Percentiles rank a stretch among this genome's conserved stretches.
Conservation (phyloP, 2,329 filamentous ascomycete genomes). For the Clarireedia sp. region DNA sequence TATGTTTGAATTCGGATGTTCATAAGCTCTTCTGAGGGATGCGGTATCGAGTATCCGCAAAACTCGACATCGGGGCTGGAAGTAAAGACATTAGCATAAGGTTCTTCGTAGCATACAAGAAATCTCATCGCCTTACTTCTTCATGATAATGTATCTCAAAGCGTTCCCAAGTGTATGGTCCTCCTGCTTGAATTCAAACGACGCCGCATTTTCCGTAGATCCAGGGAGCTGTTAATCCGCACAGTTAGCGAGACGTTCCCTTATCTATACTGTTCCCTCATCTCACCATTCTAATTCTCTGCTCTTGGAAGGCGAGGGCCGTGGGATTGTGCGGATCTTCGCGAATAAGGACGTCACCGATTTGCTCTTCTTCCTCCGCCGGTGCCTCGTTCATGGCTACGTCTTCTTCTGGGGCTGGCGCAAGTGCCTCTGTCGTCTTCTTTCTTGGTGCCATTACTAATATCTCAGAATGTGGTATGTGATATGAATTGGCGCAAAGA, state of each 20-base stretch:
- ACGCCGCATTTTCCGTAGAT: slow-evolving; percentile 66
- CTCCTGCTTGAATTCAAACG: slow-evolving; percentile 89
- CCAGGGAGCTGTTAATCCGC: not conserved
- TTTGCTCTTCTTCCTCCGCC: not conserved
- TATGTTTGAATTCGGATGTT: slow-evolving; percentile 96
- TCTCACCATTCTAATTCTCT: slow-evolving; percentile 25
- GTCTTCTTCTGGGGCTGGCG: slow-evolving; percentile 18
- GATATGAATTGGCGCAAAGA: slow-evolving; percentile 2
- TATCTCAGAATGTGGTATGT: not conserved
- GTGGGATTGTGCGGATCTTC: slow-evolving; percentile 15
- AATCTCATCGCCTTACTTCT: slow-evolving; percentile 60
- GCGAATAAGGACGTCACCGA: slow-evolving; percentile 3
- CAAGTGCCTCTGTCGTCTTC: slow-evolving; percentile 12
- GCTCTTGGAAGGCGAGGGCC: slow-evolving; percentile 15
- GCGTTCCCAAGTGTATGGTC: slow-evolving; percentile 95
- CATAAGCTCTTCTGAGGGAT: slow-evolving; percentile 94
- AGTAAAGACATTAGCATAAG: slow-evolving; percentile 9
- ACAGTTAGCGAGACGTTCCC: not conserved
- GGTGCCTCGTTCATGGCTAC: slow-evolving; percentile 23
- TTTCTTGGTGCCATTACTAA: slow-evolving; percentile 21
- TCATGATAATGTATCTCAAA: slow-evolving; percentile 92
- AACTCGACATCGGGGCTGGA: slow-evolving; percentile 89
- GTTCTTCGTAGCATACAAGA: not conserved
- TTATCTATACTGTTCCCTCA: not conserved
- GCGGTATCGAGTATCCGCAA: slow-evolving; percentile 95